Evolutionary conservation across 2,329 filamentous ascomycete genomes (phyloP), one percentile per base, ranked within the genome.

Genomic region (Tolypocladium paradoxum): DNA sequence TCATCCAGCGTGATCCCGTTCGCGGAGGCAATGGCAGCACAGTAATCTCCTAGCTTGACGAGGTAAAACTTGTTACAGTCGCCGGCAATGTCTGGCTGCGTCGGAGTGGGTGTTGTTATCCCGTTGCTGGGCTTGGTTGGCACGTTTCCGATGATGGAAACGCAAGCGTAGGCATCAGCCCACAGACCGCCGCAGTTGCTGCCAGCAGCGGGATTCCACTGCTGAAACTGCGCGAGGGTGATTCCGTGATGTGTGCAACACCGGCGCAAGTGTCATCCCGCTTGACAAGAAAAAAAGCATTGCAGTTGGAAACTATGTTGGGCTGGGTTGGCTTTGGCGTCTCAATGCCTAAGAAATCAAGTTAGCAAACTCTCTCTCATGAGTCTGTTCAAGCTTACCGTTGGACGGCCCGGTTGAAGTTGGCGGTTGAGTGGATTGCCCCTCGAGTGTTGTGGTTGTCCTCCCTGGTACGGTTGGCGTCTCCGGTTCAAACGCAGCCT

Each of bases 121-220:
- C n/a, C n/a, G n/a, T n/a, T n/a, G n/a, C n/a, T n/a, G n/a, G n/a
- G n/a, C n/a, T n/a, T n/a, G n/a, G n/a, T n/a, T n/a, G n/a, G n/a
- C n/a, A n/a, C n/a, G n/a, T n/a, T n/a, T 49, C 48, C 34, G 36
- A n/a, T 35, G 14, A 49, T 50, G 33, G 40, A 31, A 37, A 55
- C 48, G 40, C 59, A 61, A 8, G 53, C 54, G 31, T 56, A 57
- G 5, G 47, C 24, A 31, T 48, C 48, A 14, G 52, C 45, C 50
- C 55, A 54, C 18, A 69, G 59, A 7, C 57, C 55, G 14, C 22
- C 40, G 53, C 67, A 69, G 33, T 24, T 20, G 6, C 4, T 9
- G n/a, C 61, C 61, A 14, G 64, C 57, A 24, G 57, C 57, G 6
- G 66, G 64, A 55, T 71, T 67, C 66, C 67, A 67, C 48, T 55